Percentiles rank a stretch among this genome's conserved stretches.
phyloP scores from a whole-genome alignment of 805 yeast species.

The Cyberlindnera amylophila region DNA sequence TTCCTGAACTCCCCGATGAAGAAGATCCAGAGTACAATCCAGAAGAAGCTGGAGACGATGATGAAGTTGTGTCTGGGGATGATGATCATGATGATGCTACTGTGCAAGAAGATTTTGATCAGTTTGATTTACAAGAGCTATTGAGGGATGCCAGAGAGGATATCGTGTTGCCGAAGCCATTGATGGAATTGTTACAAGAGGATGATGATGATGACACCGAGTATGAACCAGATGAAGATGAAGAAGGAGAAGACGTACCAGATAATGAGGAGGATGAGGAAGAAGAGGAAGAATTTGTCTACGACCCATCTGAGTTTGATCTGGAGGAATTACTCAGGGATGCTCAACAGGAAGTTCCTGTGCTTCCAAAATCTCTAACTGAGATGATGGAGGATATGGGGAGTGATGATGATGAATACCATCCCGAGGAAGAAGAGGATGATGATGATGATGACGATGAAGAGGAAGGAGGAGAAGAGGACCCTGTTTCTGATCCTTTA shows the following conservation, averaged over 20 bases:
- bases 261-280: neutral
- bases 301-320: slow-evolving; percentile 5
- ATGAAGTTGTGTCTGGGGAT: slow-evolving; percentile 7
- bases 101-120: slow-evolving; percentile 1
- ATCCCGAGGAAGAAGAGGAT: slow-evolving; percentile 8
- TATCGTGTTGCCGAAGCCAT: neutral
- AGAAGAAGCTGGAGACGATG: slow-evolving; percentile 8
- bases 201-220: slow-evolving; percentile 15
- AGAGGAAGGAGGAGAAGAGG: neutral
- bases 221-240: slow-evolving; percentile 9
- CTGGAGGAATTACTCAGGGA: slow-evolving; percentile 8
- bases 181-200: neutral
- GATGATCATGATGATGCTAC: slow-evolving; percentile 1
- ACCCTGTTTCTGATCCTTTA: slow-evolving; percentile 1
- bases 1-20: slow-evolving; percentile 12
- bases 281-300: slow-evolving; percentile 4
- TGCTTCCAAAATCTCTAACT: slow-evolving; percentile 7
- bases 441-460: slow-evolving; percentile 10
- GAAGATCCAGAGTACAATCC: slow-evolving; percentile 14
- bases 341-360: slow-evolving; percentile 8
- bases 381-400: slow-evolving; percentile 10
- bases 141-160: slow-evolving; percentile 1
- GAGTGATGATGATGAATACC: slow-evolving; percentile 13
- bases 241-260: slow-evolving; percentile 5
- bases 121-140: slow-evolving; percentile 1